A percentile compares a stretch with the other conserved stretches of the same genome.
These are phyloP conservation scores for Bipolaris sorokiniana DNA, from an alignment of 2,329 filamentous ascomycete species.

Conservation along the genomic window DNA sequence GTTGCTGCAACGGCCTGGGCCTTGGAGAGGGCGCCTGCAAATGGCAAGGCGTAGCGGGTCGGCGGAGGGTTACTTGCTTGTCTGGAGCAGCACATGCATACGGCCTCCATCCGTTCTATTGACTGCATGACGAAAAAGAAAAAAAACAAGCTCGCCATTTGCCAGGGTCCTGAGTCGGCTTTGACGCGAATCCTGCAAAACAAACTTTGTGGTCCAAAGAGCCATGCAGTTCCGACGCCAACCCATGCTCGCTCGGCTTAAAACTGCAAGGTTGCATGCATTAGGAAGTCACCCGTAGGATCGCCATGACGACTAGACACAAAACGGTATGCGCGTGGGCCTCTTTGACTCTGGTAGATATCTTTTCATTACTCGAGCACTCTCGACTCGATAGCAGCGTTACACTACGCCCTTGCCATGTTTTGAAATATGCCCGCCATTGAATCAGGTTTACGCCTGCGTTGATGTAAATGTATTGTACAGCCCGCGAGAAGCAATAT, in stretches of 20 bases:
- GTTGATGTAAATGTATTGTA: conserved; percentile 6
- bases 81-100: conserved; percentile 19
- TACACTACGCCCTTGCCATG: conserved; percentile 7
- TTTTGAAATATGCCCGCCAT: conserved; percentile 7
- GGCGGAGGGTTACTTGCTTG: conserved; percentile 14
- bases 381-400: not conserved
- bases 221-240: conserved; percentile 1
- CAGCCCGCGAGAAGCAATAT: conserved; percentile 17
- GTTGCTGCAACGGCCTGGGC: conserved; percentile 12
- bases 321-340: not conserved
- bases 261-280: conserved; percentile 1
- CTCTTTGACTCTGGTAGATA: conserved; percentile 6
- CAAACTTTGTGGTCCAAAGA: conserved; percentile 9
- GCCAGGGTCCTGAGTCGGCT: conserved; percentile 14
- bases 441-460: conserved; percentile 10
- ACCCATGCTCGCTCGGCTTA: not conserved
- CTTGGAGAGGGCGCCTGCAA: conserved; percentile 10
- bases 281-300: conserved; percentile 4
- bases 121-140: conserved; percentile 19
- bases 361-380: conserved; percentile 15
- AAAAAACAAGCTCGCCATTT: conserved; percentile 16
- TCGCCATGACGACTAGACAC: conserved; percentile 4
- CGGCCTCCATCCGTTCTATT: conserved; percentile 17
- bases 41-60: conserved; percentile 22
- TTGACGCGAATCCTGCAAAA: conserved; percentile 8